Base-by-base conservation (phyloP, 2,329 filamentous ascomycete genomes). In the Exophiala viscosa region DNA sequence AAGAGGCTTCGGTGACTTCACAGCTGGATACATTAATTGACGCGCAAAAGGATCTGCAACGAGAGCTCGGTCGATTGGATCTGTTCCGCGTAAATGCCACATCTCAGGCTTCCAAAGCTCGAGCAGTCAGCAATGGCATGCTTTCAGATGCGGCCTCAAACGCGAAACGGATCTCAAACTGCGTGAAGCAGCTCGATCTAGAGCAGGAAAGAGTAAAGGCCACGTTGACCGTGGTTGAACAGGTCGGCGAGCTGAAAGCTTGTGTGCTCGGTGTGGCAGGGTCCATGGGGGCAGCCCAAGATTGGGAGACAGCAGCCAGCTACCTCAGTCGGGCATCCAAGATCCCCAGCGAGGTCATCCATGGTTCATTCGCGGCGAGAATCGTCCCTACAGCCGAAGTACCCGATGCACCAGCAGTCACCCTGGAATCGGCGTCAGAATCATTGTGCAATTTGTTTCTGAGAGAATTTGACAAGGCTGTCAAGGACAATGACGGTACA, bases 331-430 rank as follows among this genome's bases (percentile, higher is more conserved):
- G 92, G 40, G 91, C 93, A 5, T 84, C 84, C 55, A 84, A 87
- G 61, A 84, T 99, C 10, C 91, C 92, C 0, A 79, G 84, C 45
- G 78, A 86, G 1, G 92, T 99, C 45, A 79, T 91, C 45, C 81
- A 87, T 60, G 90, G 93, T 20, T 81, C 84, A 13, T 99, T 99
- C 67, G 92, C 93, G 0, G 87, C 91, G 33, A 84, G 90, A 59
- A 92, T 96, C 66, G 93, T 99, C 7, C 93, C 93, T 0, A 97
- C 89, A 1, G 88, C 95, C 5, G 93, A 99, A 73, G 90, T 97
- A 11, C 93, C 93, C 0, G 93, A 99, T 69, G 80, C 90, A 34
- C 93, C 93, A 2, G 87, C 85, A 64, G 81, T 91, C 31, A 99
- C 93, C 5, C 77, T 99, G 50, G 85, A 96, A 65, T 84, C 84